Evolutionary conservation across 306 rosid genomes (phyloP), one percentile per base, ranked within the genome.

Genomic region (Malus sieversii): DNA sequence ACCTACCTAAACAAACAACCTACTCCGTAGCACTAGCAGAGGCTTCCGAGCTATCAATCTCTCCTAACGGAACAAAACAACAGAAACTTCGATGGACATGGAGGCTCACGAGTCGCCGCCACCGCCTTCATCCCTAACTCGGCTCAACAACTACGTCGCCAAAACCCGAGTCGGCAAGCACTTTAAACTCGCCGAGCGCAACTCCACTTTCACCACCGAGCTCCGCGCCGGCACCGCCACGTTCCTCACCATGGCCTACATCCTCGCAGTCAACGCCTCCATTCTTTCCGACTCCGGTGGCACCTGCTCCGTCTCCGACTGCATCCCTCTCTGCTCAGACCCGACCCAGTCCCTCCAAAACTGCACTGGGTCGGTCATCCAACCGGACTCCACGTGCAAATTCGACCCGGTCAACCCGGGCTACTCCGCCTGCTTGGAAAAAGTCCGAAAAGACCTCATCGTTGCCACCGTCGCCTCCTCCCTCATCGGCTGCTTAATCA

Each of bases 181-280:
- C 33, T 96, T 96, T 96, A 96, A 92, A 44, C 86, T 96, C 66
- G 53, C 89, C 30, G 86, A 96, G 22, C 85, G 99, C 15, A 90
- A 88, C 48, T 67, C 99, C 69, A 96, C 77, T 72, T 96, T 96
- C 92, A 96, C 99, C 70, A 96, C 99, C 35, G 98, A 96, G 80
- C 91, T 96, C 82, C 96, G 99, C 1, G 99, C 98, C 48, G 99
- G 99, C 64, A 96, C 98, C 62, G 86, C 99, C 82, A 96, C 99
- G 0, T 96, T 96, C 77, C 97, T 96, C 74, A 96, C 99, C 78
- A 96, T 96, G 99, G 99, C 99, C 6, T 96, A 96, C 82, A 92
- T 96, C 86, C 88, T 96, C 32, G 99, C 99, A 58, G 98, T 96
- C 82, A 96, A 96, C 92, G 99, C 99, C 32, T 90, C 98, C 68